Conservation (phyloP, 305 asterid species). For the Solanum hybrid region DNA sequence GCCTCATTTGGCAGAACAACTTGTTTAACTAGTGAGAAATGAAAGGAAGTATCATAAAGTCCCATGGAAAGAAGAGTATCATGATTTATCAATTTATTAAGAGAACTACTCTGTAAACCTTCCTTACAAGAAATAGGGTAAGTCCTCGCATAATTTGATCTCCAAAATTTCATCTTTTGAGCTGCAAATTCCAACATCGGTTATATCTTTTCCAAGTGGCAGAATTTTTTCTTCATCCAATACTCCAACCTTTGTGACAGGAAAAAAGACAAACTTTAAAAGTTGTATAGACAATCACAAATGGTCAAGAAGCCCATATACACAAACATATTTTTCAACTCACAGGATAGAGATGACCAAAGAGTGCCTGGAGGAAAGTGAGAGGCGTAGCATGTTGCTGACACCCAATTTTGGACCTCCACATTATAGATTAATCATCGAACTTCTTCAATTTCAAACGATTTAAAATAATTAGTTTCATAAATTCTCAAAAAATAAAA, state of each 20-base stretch:
- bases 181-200: constrained; percentile 66
- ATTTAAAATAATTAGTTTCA: no score
- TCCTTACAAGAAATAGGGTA: constrained; percentile 79
- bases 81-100: background rate
- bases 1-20: background rate
- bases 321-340: constrained; percentile 1
- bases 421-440: no score
- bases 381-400: constrained; percentile 37
- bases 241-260: constrained; percentile 54
- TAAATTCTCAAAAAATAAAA: no score
- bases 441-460: no score
- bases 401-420: no score
- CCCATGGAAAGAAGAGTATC: background rate
- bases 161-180: constrained; percentile 52
- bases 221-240: constrained; percentile 83
- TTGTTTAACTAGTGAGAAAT: background rate
- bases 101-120: background rate
- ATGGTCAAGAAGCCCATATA: background rate
- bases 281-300: background rate
- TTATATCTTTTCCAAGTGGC: constrained; percentile 68
- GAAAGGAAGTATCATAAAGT: background rate
- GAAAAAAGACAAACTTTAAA: background rate
- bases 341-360: constrained; percentile 21
- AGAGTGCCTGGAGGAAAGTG: constrained; percentile 34
- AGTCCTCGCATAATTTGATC: constrained; percentile 62